Evolutionary conservation across 1,284 basidiomycete species (phyloP).

Genomic region (Xerocomus minutiporus): DNA sequence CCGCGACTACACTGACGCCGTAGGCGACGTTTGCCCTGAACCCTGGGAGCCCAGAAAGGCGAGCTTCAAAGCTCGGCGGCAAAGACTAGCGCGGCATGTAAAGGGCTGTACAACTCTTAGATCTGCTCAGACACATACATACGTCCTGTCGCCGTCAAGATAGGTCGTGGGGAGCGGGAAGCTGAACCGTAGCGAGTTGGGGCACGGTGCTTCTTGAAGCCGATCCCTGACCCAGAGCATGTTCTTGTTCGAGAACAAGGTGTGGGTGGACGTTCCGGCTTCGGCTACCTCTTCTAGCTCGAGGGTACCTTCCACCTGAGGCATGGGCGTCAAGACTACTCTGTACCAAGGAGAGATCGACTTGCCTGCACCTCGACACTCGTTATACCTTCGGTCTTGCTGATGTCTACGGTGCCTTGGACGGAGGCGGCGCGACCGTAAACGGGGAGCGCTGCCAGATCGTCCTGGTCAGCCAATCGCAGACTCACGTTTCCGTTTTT

Average conservation of each 20-base stretch:
- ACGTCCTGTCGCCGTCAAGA: slow-evolving; percentile 48
- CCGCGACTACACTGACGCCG: slow-evolving; percentile 42
- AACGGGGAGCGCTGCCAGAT: slow-evolving; percentile 46
- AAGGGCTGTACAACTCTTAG: slow-evolving; percentile 4
- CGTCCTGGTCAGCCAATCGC: slow-evolving; percentile 49
- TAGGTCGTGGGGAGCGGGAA: slow-evolving; percentile 57
- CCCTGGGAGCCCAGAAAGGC: slow-evolving; percentile 62
- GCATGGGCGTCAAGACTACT: slow-evolving; percentile 3
- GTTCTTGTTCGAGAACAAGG: slow-evolving; percentile 48
- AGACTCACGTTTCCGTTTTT: slow-evolving; percentile 51
- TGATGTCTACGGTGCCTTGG: slow-evolving; percentile 54
- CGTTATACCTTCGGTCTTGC: slow-evolving; percentile 51
- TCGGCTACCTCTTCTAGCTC: slow-evolving; percentile 61
- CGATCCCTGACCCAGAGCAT: slow-evolving; percentile 56
- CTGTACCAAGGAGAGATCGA: not conserved
- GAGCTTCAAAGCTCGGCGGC: slow-evolving; percentile 60
- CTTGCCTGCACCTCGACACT: slow-evolving; percentile 61
- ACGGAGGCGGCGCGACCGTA: slow-evolving; percentile 53
- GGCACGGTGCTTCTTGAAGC: slow-evolving; percentile 41
- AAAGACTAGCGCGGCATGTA: slow-evolving; percentile 40
- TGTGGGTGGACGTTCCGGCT: slow-evolving; percentile 50
- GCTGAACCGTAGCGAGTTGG: slow-evolving; percentile 48
- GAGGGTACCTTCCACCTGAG: slow-evolving; percentile 57
- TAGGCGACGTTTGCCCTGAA: slow-evolving; percentile 61
- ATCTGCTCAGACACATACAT: slow-evolving; percentile 42